phyloP scores from a whole-genome alignment of 2,329 filamentous ascomycete genomes.

The Fusarium tuaranense region DNA sequence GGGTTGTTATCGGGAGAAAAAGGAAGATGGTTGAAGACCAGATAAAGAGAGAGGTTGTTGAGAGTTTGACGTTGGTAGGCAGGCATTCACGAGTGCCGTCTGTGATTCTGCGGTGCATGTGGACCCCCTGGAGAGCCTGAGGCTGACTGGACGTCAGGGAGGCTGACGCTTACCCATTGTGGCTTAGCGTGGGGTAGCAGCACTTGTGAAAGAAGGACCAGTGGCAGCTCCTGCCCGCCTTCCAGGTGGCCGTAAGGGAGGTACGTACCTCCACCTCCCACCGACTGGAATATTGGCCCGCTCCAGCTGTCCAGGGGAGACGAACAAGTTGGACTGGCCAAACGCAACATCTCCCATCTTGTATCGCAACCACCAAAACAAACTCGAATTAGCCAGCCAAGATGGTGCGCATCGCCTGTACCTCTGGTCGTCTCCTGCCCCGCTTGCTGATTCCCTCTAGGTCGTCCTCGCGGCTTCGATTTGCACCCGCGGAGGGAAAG shows the following conservation, averaged over 20 bases:
- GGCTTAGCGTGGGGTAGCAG: constrained; percentile 34
- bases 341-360: constrained; percentile 34
- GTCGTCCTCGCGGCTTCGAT: constrained; percentile 99
- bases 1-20: neutral
- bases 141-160: constrained; percentile 35
- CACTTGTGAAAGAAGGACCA: neutral
- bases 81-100: constrained; percentile 23
- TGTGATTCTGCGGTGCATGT: constrained; percentile 10
- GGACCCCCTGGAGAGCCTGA: constrained; percentile 37
- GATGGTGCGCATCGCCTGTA: constrained; percentile 51
- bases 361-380: constrained; percentile 35
- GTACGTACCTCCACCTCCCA: constrained; percentile 43
- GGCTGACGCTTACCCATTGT: constrained; percentile 29
- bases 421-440: neutral
- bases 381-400: constrained; percentile 45
- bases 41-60: constrained; percentile 18
- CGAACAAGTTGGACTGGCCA: constrained; percentile 32
- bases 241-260: constrained; percentile 38
- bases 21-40: constrained; percentile 8
- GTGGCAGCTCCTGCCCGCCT: constrained; percentile 24
- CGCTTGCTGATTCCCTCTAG: constrained; percentile 60
- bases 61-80: neutral
- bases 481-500: constrained; percentile 97
- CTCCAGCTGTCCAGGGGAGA: constrained; percentile 45
- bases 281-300: constrained; percentile 47